Evolutionary conservation across 1,284 basidiomycete genomes (phyloP), one percentile per base, ranked within the genome.

Genomic region (Mycena sp.): DNA sequence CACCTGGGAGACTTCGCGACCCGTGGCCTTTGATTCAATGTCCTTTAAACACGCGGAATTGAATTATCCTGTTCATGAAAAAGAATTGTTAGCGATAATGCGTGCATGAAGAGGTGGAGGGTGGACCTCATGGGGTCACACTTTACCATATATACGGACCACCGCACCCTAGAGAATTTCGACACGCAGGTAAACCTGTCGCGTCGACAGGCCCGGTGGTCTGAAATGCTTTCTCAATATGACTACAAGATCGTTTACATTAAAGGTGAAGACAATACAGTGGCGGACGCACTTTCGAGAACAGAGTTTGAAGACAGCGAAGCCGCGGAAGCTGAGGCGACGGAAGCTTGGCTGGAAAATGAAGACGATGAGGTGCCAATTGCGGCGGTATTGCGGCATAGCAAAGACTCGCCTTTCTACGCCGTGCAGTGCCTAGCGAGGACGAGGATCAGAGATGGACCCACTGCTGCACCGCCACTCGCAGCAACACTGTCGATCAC

Each of bases 11-110:
- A 65, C 71, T 0, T 70, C 73, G 0, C 50, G 70, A 0, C 78
- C 74, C 1, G 76, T 78, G 0, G 76, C 74, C 1, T 81, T 71
- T 45, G 72, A 78, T 25, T 79, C 74, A 0, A 45, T 38, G 11
- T 61, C 66, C 0, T 64, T 80, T 11, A 72, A 67, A 4, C 50
- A 48, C 0, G 76, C 77, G 0, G 63, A 78, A 46, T 64, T 74
- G 0, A 78, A 79, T 54, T 81, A 81, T 46, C 74, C 74, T 0
- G 71, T 78, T 0, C 76, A 81, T 45, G 70, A 83, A 52, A 75
- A 78, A 28, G 76, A 79, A 55, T 61, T 80, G 0, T 63, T 80
- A 0, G 76, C 76, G 0, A 77, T 81, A 7, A 64, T 81, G 1
- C 37, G 65, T 0, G 74, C 77, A 61, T 81, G 0, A 70, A 75